Evolutionary conservation across 2,329 filamentous ascomycete species (phyloP).

Genomic region (Paradendryphiella salina): DNA sequence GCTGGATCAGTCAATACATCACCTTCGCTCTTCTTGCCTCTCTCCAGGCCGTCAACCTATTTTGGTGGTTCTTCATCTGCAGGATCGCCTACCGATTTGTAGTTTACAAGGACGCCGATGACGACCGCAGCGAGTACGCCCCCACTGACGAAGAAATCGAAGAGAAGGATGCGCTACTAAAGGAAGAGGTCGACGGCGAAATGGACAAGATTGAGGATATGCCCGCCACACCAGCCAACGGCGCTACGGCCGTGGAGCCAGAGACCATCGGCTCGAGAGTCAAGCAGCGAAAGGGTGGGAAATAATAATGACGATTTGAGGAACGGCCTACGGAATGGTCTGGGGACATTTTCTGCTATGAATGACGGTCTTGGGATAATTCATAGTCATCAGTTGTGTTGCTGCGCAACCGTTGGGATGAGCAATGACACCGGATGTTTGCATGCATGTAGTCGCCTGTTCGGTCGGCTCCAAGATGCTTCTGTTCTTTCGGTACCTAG

Average conservation of each 20-base stretch:
- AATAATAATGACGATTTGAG: not conserved
- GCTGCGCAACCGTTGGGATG: too few species aligned
- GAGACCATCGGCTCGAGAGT: constrained; percentile 25
- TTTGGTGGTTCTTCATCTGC: constrained; percentile 79
- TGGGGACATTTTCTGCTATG: too few species aligned
- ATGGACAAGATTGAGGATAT: constrained; percentile 25
- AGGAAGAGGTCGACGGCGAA: not conserved
- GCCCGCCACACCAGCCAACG: constrained; percentile 21
- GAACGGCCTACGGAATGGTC: too few species aligned
- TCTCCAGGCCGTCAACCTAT: constrained; percentile 75
- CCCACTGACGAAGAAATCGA: constrained; percentile 52
- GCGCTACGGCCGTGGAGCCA: constrained; percentile 7
- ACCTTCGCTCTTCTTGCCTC: constrained; percentile 65
- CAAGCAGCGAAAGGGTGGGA: constrained; percentile 24
- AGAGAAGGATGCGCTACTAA: constrained; percentile 25
- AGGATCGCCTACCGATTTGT: constrained; percentile 74
- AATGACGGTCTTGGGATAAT: too few species aligned
- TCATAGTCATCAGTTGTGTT: too few species aligned
- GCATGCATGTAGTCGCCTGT: too few species aligned
- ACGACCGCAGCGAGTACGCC: constrained; percentile 72
- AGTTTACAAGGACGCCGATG: constrained; percentile 62
- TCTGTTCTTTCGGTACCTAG: too few species aligned
- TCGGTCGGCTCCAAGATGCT: too few species aligned
- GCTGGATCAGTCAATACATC: constrained; percentile 68
- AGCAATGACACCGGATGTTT: too few species aligned